Conservation (phyloP, 768 basidiomycete genomes). For the Boletus eberwhitei region DNA sequence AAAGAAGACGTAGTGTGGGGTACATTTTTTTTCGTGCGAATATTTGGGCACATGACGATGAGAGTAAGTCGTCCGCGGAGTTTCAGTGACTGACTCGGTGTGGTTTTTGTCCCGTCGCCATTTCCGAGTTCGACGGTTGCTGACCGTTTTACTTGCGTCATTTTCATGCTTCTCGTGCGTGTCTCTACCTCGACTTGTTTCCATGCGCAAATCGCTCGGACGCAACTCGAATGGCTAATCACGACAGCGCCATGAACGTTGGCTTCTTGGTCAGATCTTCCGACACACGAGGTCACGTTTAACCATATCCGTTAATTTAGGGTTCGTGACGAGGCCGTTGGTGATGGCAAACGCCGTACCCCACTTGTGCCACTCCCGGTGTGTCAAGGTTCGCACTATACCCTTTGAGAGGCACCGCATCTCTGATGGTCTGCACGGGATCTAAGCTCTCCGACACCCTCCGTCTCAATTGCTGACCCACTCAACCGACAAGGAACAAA, state of each 20-base stretch:
- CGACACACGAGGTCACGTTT: slow-evolving; percentile 22
- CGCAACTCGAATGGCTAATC: slow-evolving; percentile 17
- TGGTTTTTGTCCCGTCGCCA: too few species aligned
- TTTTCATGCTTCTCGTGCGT: slow-evolving; percentile 9
- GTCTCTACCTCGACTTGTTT: neutral
- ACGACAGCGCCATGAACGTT: too few species aligned
- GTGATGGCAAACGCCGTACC: slow-evolving; percentile 23
- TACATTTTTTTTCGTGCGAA: slow-evolving; percentile 26
- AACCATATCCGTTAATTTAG: slow-evolving; percentile 31
- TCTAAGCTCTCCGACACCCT: slow-evolving; percentile 18
- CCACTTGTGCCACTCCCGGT: slow-evolving; percentile 10
- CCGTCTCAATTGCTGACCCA: neutral
- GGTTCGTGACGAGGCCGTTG: slow-evolving; percentile 18
- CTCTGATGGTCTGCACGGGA: slow-evolving; percentile 19
- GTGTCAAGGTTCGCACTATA: slow-evolving; percentile 10
- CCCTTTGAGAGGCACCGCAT: slow-evolving; percentile 7
- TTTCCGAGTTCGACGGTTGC: slow-evolving; percentile 24
- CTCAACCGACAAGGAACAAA: slow-evolving; percentile 2
- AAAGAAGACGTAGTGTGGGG: slow-evolving; percentile 7
- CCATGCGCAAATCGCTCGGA: slow-evolving; percentile 18
- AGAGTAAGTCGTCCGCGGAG: too few species aligned
- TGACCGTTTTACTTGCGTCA: slow-evolving; percentile 16
- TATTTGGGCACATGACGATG: slow-evolving; percentile 15
- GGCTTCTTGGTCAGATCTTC: slow-evolving; percentile 21
- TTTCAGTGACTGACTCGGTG: too few species aligned